Conservation (phyloP, 768 basidiomycete genomes). For the Kwoniella pini region DNA sequence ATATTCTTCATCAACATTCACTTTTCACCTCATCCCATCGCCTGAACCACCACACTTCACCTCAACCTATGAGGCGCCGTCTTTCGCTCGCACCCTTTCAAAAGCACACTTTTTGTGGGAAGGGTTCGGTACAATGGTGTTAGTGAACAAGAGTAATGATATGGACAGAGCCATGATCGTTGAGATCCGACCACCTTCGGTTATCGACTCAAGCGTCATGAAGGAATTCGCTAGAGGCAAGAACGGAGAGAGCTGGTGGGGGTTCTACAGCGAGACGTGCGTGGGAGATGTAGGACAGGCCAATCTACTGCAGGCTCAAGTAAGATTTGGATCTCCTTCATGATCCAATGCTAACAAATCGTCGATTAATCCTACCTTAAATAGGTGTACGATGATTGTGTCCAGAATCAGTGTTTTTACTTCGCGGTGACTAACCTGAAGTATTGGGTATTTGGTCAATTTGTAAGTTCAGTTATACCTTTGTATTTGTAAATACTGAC, state of each 20-base stretch:
- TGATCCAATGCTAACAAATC: not conserved
- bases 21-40: slow-evolving; percentile 46
- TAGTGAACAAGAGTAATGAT: slow-evolving; percentile 42
- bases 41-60: slow-evolving; percentile 24
- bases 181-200: slow-evolving; percentile 45
- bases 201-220: slow-evolving; percentile 40
- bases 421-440: slow-evolving; percentile 52
- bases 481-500: not conserved
- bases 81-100: not conserved
- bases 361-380: not conserved
- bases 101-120: slow-evolving; percentile 38
- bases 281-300: slow-evolving; percentile 51
- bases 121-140: slow-evolving; percentile 49
- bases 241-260: slow-evolving; percentile 39
- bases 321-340: slow-evolving; percentile 16
- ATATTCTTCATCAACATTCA: slow-evolving; percentile 42
- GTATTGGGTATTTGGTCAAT: slow-evolving; percentile 52
- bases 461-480: slow-evolving; percentile 33
- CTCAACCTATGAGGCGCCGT: not conserved
- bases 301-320: slow-evolving; percentile 51
- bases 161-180: slow-evolving; percentile 48
- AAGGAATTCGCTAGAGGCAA: slow-evolving; percentile 40
- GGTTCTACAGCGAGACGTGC: slow-evolving; percentile 35
- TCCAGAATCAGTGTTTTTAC: slow-evolving; percentile 50
- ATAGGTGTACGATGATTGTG: slow-evolving; percentile 50